Evolutionary conservation across 1,284 basidiomycete genomes (phyloP).

Genomic region (Malassezia arunalokei): DNA sequence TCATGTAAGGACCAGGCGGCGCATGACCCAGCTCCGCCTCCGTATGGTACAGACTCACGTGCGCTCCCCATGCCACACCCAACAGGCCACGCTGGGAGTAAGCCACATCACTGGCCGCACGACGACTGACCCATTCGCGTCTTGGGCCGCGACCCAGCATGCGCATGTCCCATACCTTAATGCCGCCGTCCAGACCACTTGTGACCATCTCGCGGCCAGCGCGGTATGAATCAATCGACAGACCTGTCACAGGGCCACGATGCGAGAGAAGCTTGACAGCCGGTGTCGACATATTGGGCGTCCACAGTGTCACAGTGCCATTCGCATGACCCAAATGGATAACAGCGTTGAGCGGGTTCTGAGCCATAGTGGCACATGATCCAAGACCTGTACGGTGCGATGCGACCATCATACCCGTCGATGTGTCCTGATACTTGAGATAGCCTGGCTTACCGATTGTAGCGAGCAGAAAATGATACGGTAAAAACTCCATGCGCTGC

Average conservation of each 20-base stretch:
- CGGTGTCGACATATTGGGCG: conserved; percentile 78
- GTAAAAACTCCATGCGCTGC: conserved; percentile 77
- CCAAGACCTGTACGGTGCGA: conserved; percentile 64
- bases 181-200: conserved; percentile 69
- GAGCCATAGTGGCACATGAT: conserved; percentile 70
- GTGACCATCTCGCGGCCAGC: conserved; percentile 84
- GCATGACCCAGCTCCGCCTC: conserved; percentile 23
- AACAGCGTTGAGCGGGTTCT: conserved; percentile 79
- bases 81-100: conserved; percentile 64
- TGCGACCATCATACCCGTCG: conserved; percentile 73
- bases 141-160: conserved; percentile 76
- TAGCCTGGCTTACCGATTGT: conserved; percentile 75
- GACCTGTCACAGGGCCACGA: conserved; percentile 68
- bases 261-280: conserved; percentile 86
- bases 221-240: conserved; percentile 62
- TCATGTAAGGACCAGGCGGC: conserved; percentile 51
- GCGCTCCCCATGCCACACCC: conserved; percentile 63
- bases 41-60: conserved; percentile 58
- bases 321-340: conserved; percentile 71
- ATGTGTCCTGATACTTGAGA: conserved; percentile 93
- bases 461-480: conserved; percentile 87
- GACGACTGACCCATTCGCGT: conserved; percentile 63
- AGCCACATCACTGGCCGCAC: conserved; percentile 43
- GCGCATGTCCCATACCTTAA: conserved; percentile 89
- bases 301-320: conserved; percentile 85